These are phyloP conservation scores for Eucalyptus albens DNA, from an alignment of 345 rosid genomes.

Conservation along the genomic window DNA sequence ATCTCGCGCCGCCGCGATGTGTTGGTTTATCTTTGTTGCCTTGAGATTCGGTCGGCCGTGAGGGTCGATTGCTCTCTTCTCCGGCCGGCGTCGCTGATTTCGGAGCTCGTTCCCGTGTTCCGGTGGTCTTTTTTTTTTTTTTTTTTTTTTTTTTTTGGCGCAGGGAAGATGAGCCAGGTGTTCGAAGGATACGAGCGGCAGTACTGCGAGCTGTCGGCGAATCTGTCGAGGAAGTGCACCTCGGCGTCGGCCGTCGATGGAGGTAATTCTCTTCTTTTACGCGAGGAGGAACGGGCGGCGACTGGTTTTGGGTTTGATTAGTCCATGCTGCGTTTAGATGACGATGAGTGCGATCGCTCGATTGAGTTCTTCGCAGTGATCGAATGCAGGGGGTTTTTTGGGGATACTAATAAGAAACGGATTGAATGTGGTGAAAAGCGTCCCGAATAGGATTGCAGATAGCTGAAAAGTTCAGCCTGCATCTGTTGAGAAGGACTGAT, in stretches of 20 bases:
- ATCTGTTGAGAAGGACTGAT: background rate
- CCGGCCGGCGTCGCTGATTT: background rate
- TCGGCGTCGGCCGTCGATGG: conserved; percentile 31
- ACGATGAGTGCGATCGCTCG: background rate
- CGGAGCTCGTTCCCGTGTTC: background rate
- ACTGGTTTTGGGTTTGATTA: background rate
- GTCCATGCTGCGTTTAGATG: background rate
- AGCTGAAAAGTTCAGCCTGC: background rate
- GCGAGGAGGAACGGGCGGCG: background rate
- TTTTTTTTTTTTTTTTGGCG: background rate
- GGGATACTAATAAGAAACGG: background rate
- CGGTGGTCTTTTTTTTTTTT: background rate
- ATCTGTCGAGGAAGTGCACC: conserved; percentile 43
- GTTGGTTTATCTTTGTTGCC: background rate
- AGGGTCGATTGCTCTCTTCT: background rate
- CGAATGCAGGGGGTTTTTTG: background rate
- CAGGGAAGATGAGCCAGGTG: conserved; percentile 39
- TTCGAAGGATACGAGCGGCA: conserved; percentile 13
- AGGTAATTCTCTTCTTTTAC: conserved; percentile 10
- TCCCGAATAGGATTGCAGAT: background rate
- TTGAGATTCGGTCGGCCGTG: background rate
- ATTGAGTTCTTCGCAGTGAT: background rate
- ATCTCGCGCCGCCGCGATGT: background rate
- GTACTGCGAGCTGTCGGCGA: conserved; percentile 56
- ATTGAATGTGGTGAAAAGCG: background rate